Base-by-base conservation (phyloP, 1,284 basidiomycete species). In the Waitea zeae region DNA sequence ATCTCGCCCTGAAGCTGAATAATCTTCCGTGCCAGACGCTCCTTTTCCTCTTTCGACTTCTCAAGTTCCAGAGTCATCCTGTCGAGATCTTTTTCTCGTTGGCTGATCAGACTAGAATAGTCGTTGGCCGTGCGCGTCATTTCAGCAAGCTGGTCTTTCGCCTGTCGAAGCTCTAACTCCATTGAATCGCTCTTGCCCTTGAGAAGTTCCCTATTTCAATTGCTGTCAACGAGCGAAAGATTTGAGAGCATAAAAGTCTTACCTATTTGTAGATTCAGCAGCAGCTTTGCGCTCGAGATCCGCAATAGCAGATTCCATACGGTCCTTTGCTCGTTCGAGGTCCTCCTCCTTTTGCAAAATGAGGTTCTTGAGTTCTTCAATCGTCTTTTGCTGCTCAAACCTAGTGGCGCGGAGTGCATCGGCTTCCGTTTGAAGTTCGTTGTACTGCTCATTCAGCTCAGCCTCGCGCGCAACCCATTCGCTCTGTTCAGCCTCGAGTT, bases 271-370 rank as follows among this genome's bases (percentile, higher is more conserved):
- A 38, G 59, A 53, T 49, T 95, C 87, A 1, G 61, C 54, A 18
- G 61, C 59, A 5, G 95, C 59, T 48, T 81, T 84, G 4, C 61
- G 64, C 48, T 88, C 78, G 27, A 92, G 52, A 28, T 93, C 87
- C 19, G 66, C 62, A 15, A 77, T 56, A 9, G 69, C 57, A 12
- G 58, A 46, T 17, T 89, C 79, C 49, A 79, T 69, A 38, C 87
- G 69, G 44, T 90, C 84, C 49, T 81, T 87, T 1, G 74, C 58
- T 26, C 87, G 65, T 3, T 58, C 49, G 29, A 89, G 51, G 45
- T 90, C 86, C 46, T 96, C 83, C 42, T 92, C 84, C 26, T 76
- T 72, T 44, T 87, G 74, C 17, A 63, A 51, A 3, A 83, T 62
- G 36, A 81, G 60, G 39, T 70, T 74, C 47, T 76, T 70, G 20